Evolutionary conservation across 805 yeast species (phyloP), one percentile per base, ranked within the genome.

Genomic region (Kockiozyma suomiensis): DNA sequence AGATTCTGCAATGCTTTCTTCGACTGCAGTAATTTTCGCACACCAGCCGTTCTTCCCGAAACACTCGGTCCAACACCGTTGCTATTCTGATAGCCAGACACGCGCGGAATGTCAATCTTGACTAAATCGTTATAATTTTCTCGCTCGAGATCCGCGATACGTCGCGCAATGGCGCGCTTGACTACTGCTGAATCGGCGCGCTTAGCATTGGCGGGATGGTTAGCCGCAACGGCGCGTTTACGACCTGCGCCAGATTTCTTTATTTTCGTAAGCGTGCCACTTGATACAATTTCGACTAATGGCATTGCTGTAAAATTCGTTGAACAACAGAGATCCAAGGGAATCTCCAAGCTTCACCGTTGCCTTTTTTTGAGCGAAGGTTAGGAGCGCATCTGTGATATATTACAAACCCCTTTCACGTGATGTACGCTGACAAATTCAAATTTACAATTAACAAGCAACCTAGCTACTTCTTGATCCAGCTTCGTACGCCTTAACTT

Each of bases 1-100:
- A 73, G 73, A 50, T 77, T 76, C 5, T 70, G 68, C 17, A 77
- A 63, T 0, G 76, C 70, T 58, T 76, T 77, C 45, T 70, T 71
- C 7, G 78, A 73, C 5, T 69, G 75, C 10, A 77, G 66, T 12
- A 78, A 72, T 45, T 76, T 71, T 10, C 79, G 47, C 7, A 68
- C 70, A 17, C 43, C 65, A 4, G 62, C 51, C 17, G 68, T 66
- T 25, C 59, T 50, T 8, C 64, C 66, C 4, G 55, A 17, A 1
- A 42, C 30, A 17, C 54, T 32, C 23, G 55, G 50, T 23, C 45
- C 50, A 10, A 19, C 38, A 15, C 57, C 50, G 23, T 35, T 15
- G 12, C 12, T 46, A 13, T 21, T 32, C 30, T 28, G 26, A 15
- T 5, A n/a, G 37, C 53, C 43, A 3, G 32, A 33, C 19, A n/a